Base-by-base conservation (phyloP, 1,284 basidiomycete genomes). In the Nidula niveotomentosa region DNA sequence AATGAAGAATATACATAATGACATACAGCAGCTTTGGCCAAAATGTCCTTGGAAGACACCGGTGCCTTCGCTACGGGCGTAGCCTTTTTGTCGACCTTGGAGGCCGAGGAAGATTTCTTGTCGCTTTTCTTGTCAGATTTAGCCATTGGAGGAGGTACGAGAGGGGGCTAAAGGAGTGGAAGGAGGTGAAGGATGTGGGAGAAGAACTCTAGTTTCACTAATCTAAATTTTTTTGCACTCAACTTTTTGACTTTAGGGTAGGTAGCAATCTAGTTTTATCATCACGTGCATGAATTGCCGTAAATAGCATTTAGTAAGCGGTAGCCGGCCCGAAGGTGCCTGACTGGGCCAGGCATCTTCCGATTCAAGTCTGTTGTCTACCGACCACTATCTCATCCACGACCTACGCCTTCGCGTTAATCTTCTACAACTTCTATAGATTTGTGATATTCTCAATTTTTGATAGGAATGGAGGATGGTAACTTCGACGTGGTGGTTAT, bases 401-500 rank as follows among this genome's bases (percentile, higher is more conserved):
- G 23, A 23, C 23, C 23, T 23, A 23, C 23, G 23, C 5, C 23
- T 23, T 23, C 23, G 23, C 23, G 5, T 5, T 5, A 23, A 2
- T 23, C 23, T 23, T 23, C 23, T 23, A 23, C 23, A 23, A 23
- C 23, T 23, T 23, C 23, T 23, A 23, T 23, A 23, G 23, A 23
- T 23, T 23, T 23, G 23, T 23, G 23, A 23, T 0, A 23, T 23
- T 23, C 23, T 23, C 3, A 23, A 2, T 23, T 5, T 23, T 23
- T 23, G 23, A 23, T 5, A 23, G 23, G 5, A 12, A 74, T 75
- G 73, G 68, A 72, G 17, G 71, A 74, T 53, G 65, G 61, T 36
- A 62, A 64, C 36, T 96, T 95, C 66, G 93, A 97, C 65, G 86
- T 88, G 17, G 77, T 94, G 45, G 78, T 98, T 13, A 72, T 97